A percentile compares a stretch with the other conserved stretches of the same genome.
Conservation (phyloP, 2,329 filamentous ascomycete genomes). For the Neonectria magnoliae region DNA sequence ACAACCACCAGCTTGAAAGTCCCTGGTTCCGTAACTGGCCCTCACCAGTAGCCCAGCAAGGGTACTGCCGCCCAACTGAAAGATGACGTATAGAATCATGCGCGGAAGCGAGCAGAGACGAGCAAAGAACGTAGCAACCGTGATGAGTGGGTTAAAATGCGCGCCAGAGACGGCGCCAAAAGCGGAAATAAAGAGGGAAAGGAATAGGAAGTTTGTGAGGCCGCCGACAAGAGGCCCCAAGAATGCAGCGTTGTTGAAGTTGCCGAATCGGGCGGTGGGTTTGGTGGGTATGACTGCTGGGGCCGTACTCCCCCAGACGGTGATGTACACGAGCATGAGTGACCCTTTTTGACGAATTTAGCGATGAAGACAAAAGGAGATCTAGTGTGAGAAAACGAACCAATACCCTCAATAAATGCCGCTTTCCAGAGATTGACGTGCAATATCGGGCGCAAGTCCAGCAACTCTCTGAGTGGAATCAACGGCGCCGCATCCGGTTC, state of each 20-base stretch:
- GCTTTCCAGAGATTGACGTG: slow-evolving; percentile 52
- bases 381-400: background rate
- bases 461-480: slow-evolving; percentile 48
- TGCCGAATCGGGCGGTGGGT: slow-evolving; percentile 29
- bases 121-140: slow-evolving; percentile 62
- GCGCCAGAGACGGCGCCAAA: slow-evolving; percentile 61
- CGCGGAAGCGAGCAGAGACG: slow-evolving; percentile 60
- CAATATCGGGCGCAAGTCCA: slow-evolving; percentile 48
- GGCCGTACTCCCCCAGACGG: slow-evolving; percentile 28
- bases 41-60: slow-evolving; percentile 40
- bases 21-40: slow-evolving; percentile 43
- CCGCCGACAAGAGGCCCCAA: slow-evolving; percentile 45
- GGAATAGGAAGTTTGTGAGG: slow-evolving; percentile 44
- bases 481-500: slow-evolving; percentile 54
- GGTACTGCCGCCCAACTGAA: slow-evolving; percentile 57
- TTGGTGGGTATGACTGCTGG: slow-evolving; percentile 21
- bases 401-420: slow-evolving; percentile 52
- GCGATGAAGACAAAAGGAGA: background rate
- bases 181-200: slow-evolving; percentile 61
- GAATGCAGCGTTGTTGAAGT: slow-evolving; percentile 42
- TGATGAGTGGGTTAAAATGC: slow-evolving; percentile 65
- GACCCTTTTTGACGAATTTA: slow-evolving; percentile 23
- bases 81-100: slow-evolving; percentile 58
- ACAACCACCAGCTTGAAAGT: slow-evolving; percentile 46
- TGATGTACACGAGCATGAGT: slow-evolving; percentile 36